These are phyloP conservation scores for Neurospora terricola DNA, from an alignment of 495 filamentous ascomycete species.

Conservation along the genomic window DNA sequence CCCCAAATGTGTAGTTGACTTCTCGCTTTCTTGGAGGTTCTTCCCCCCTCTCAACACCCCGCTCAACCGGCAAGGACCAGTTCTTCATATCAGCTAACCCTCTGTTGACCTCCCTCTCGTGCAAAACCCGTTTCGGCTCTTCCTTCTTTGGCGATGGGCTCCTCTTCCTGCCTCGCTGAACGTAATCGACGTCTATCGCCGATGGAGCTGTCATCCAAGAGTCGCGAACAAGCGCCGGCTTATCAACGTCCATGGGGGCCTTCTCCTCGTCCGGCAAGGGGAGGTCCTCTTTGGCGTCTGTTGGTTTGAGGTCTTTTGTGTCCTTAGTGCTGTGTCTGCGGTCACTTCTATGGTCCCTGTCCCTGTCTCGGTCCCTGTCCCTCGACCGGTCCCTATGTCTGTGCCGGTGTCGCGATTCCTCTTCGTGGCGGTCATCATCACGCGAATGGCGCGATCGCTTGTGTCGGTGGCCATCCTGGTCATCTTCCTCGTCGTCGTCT, in stretches of 20 bases:
- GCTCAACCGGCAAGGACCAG: constrained; percentile 6
- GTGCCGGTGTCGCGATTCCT: constrained; percentile 26
- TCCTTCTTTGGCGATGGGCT: constrained; percentile 44
- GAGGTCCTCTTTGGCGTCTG: constrained; percentile 38
- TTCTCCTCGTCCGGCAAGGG: constrained; percentile 37
- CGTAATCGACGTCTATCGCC: constrained; percentile 73
- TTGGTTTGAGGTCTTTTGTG: constrained; percentile 27
- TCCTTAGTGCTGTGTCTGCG: constrained; percentile 11
- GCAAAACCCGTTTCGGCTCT: constrained; percentile 66
- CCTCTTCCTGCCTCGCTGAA: constrained; percentile 50
- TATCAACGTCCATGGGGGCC: constrained; percentile 14
- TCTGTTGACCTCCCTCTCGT: constrained; percentile 69
- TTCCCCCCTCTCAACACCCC: constrained; percentile 18
- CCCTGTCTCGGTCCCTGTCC: constrained; percentile 8
- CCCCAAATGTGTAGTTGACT: constrained; percentile 80
- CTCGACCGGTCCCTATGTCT: constrained; percentile 11
- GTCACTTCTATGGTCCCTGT: constrained; percentile 10
- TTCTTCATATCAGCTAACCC: constrained; percentile 48
- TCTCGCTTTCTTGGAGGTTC: constrained; percentile 49
- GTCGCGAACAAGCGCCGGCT: constrained; percentile 44
- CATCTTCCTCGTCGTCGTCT: constrained; percentile 27
- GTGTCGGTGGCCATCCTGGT: constrained; percentile 30
- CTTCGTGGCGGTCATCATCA: constrained; percentile 20
- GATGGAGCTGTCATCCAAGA: constrained; percentile 92
- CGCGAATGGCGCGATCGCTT: constrained; percentile 39